Conservation (phyloP, 2,329 filamentous ascomycete species). For the Aspergillus niger region DNA sequence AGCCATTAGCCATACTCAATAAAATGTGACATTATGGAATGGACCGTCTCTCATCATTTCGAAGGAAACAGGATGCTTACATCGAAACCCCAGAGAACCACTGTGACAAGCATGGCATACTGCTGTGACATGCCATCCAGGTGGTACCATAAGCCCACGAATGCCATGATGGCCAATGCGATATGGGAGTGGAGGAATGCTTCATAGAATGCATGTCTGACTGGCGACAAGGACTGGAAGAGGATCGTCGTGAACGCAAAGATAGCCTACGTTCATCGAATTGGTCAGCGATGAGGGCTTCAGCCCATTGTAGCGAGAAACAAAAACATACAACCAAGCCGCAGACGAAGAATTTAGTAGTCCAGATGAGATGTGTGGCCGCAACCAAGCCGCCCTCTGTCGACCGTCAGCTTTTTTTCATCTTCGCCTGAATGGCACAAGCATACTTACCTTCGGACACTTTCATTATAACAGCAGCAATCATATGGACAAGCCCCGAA, state of each 20-base stretch:
- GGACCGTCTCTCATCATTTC: no score
- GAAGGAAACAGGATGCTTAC: conserved; percentile 18
- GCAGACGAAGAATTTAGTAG: conserved; percentile 31
- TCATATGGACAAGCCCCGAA: conserved; percentile 68
- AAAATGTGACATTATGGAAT: background rate
- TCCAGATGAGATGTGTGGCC: conserved; percentile 30
- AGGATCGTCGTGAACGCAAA: conserved; percentile 42
- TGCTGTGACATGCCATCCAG: conserved; percentile 33
- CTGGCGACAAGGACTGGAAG: conserved; percentile 43
- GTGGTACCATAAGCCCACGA: conserved; percentile 44
- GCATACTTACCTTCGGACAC: conserved; percentile 24
- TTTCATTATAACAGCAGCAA: conserved; percentile 28
- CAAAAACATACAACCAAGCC: conserved; percentile 32
- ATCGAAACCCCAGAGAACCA: conserved; percentile 39
- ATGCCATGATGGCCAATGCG: conserved; percentile 39
- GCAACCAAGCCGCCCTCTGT: conserved; percentile 54
- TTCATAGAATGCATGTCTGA: conserved; percentile 50
- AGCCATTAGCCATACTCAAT: background rate
- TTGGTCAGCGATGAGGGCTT: conserved; percentile 62
- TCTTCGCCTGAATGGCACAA: background rate
- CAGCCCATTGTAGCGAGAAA: conserved; percentile 33
- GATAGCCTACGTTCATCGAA: conserved; percentile 29
- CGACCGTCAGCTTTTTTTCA: background rate
- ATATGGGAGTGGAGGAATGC: conserved; percentile 48
- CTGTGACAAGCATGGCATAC: conserved; percentile 32